Evolutionary conservation across 352 stramenopile genomes (phyloP).

Genomic region (Pseudoperonospora humuli): DNA sequence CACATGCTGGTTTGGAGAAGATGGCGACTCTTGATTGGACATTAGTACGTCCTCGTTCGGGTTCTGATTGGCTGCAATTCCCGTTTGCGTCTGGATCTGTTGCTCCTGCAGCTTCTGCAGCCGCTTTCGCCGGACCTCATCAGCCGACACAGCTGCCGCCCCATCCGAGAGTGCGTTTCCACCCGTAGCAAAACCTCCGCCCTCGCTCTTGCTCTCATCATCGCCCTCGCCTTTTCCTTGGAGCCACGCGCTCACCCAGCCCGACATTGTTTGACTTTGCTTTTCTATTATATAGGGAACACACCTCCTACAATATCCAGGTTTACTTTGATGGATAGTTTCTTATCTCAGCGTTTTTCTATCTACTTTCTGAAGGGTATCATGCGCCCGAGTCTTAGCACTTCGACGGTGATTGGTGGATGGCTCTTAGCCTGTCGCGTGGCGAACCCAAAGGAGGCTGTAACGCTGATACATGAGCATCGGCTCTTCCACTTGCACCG

Average conservation of each 20-base stretch:
- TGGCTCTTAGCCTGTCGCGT: no score
- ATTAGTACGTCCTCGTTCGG: slow-evolving; percentile 13
- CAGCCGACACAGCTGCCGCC: slow-evolving; percentile 22
- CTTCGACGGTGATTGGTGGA: no score
- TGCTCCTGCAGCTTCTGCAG: slow-evolving; percentile 56
- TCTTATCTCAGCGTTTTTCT: no score
- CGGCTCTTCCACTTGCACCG: no score
- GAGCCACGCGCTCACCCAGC: slow-evolving; percentile 50
- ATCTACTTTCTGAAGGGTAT: no score
- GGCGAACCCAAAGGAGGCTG: no score
- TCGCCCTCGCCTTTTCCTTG: slow-evolving; percentile 37
- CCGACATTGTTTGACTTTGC: slow-evolving; percentile 23
- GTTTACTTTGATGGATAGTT: no score
- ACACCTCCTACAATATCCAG: no score
- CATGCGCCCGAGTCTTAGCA: no score
- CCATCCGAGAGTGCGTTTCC: slow-evolving; percentile 18
- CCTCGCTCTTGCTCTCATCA: slow-evolving; percentile 33
- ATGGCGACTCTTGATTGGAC: slow-evolving; percentile 10
- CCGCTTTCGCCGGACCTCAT: slow-evolving; percentile 52
- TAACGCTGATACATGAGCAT: no score
- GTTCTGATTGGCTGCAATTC: slow-evolving; percentile 21
- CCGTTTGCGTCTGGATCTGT: slow-evolving; percentile 8
- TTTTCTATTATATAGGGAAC: no score
- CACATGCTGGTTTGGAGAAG: slow-evolving; percentile 7
- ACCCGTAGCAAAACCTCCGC: slow-evolving; percentile 1